Evolutionary conservation across 768 basidiomycete genomes (phyloP), one percentile per base, ranked within the genome.

Genomic region (Leccinum broughii): DNA sequence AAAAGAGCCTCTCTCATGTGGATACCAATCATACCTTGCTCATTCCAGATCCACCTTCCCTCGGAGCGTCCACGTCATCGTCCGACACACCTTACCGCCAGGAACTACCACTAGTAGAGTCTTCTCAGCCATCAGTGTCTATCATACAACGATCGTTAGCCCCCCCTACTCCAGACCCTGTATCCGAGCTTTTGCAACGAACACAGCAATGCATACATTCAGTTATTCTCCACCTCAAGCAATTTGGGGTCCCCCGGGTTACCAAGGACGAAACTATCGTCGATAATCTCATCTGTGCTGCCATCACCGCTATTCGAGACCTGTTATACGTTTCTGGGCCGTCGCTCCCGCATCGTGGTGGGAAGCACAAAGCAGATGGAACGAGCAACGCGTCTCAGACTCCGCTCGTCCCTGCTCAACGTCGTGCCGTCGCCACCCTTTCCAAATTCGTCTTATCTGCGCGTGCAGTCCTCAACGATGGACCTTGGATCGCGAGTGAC

Each of bases 391-490:
- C 80, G 5, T 76, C 83, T 5, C 81, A 84, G 59, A 78, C 84
- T 4, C 76, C 87, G 4, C 75, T 93, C 17, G 88, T 92, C 71
- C 87, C 88, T 2, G 86, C 87, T 1, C 91, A 92, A 62, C 81
- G 92, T 55, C 90, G 90, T 60, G 87, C 93, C 20, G 89, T 92
- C 4, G 91, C 92, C 0, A 93, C 92, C 0, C 80, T 95, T 4
- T 94, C 92, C 39, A 89, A 94, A 69, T 84, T 97, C 30, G 88
- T 95, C 35, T 81, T 95, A 2, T 92, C 90, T 10, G 87, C 91
- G 1, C 87, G 94, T 28, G 93, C 95, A 2, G 85, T 90, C 70
- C 79, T 88, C 3, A 84, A 80, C 55, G 65, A 73, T 56, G 74
- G 65, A 2, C 69, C 72, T 0, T 71, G 73, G 75, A 65, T 39